These are phyloP conservation scores for Plantago elongata DNA, from an alignment of 257 asterid species.

Conservation along the genomic window DNA sequence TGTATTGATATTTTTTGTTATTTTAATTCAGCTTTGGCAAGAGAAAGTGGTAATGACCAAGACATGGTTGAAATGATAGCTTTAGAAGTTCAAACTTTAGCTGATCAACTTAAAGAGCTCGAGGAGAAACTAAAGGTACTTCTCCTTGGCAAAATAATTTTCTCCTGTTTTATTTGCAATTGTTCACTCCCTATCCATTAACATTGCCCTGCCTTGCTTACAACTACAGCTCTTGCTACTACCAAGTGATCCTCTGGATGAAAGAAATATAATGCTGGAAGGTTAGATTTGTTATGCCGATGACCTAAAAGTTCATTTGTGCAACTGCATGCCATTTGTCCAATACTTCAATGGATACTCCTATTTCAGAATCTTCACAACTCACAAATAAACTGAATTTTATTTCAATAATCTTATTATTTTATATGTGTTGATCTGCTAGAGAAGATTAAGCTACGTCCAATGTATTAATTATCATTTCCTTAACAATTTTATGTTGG, in stretches of 20 bases:
- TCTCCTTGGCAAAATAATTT: slow-evolving; percentile 13
- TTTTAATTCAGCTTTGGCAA: slow-evolving; percentile 54
- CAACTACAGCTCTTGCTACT: slow-evolving; percentile 61
- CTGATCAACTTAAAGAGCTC: slow-evolving; percentile 48
- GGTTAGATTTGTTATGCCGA: slow-evolving; percentile 35
- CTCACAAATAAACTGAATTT: no score
- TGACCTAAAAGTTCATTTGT: slow-evolving; percentile 9
- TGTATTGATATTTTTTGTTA: slow-evolving; percentile 13
- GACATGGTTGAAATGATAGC: slow-evolving; percentile 93
- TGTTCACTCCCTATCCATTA: slow-evolving; percentile 6
- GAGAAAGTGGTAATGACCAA: slow-evolving; percentile 73
- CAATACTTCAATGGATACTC: slow-evolving; percentile 13
- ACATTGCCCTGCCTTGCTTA: slow-evolving; percentile 13
- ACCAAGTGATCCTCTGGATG: slow-evolving; percentile 94
- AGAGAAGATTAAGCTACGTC: no score
- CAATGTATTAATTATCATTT: no score
- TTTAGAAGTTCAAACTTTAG: slow-evolving; percentile 70
- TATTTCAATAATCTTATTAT: no score
- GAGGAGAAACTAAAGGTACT: slow-evolving; percentile 80
- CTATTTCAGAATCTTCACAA: background rate
- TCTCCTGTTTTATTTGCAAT: slow-evolving; percentile 13
- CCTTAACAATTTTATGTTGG: no score
- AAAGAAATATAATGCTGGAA: slow-evolving; percentile 96
- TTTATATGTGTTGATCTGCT: no score
- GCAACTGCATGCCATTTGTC: slow-evolving; percentile 2